Base-by-base conservation (phyloP, 2,329 filamentous ascomycete species). In the Pseudomassariella vexata region DNA sequence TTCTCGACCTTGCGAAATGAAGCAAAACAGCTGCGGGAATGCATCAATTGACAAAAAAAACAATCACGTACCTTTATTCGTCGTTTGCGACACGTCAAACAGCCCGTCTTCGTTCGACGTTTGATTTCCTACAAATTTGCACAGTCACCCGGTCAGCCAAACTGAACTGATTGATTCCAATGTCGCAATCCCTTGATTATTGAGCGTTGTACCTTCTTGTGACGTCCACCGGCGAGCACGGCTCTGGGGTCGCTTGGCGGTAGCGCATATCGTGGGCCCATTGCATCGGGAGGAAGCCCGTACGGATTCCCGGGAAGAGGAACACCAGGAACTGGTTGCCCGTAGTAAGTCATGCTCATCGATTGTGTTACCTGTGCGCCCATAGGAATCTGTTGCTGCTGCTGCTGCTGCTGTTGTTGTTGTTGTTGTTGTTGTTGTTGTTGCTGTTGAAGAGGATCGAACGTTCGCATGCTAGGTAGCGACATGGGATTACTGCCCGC, bases 21-120 rank as follows among this genome's bases (percentile, higher is more conserved):
- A 18, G 27, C 12, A 36, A 32, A 29, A 30, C 21, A n/a, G n/a
- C n/a, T n/a, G n/a, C n/a, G n/a, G 24, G 30, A 30, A 24, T 14
- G 19, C 20, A 26, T n/a, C 29, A 28, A 38, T 9, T 23, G 25
- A 43, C 28, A 43, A 47, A 37, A 49, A 20, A 49, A 46, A 44
- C 29, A 34, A 36, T 37, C 36, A 62, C 70, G 52, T 56, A 77
- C 73, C 73, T 78, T 78, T 52, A 78, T 77, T 45, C 73, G 63
- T 45, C 73, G 66, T 49, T 76, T 76, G 35, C 73, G 70, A 55
- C 73, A 78, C 26, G 73, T 78, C 52, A 78, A 55, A 44, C 73
- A 78, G n/a, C 73, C 73, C 2, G 73, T 78, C 53, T 78, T 78
- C 28, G 73, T 78, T 45, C 73, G 68, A 39, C 73, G 67, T 53